phyloP scores from a whole-genome alignment of 2,329 filamentous ascomycete species.

The Tolypocladium cylindrosporum region DNA sequence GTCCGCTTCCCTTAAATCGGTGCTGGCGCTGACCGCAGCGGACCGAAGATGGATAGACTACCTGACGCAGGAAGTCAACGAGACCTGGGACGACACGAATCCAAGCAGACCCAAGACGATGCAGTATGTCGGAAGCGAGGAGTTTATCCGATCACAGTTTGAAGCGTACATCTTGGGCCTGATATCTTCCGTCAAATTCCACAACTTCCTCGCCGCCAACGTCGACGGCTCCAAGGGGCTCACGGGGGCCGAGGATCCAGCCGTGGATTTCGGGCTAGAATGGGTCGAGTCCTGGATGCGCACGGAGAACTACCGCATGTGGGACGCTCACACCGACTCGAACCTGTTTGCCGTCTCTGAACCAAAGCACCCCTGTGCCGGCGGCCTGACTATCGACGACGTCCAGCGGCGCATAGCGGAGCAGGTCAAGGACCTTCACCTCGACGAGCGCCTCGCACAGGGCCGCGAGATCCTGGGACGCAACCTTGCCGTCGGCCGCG shows the following conservation, averaged over 20 bases:
- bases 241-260: conserved; percentile 73
- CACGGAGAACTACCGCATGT: conserved; percentile 88
- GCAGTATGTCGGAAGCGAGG: conserved; percentile 90
- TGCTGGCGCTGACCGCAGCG: conserved; percentile 69
- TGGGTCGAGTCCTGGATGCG: conserved; percentile 82
- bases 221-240: conserved; percentile 59
- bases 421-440: conserved; percentile 86
- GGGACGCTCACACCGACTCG: conserved; percentile 68
- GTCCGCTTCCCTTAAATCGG: conserved; percentile 65
- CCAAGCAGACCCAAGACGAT: conserved; percentile 86
- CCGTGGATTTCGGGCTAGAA: conserved; percentile 70
- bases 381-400: conserved; percentile 87
- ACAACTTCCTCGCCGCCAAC: conserved; percentile 57
- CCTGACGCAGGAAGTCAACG: conserved; percentile 82
- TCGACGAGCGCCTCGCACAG: conserved; percentile 81
- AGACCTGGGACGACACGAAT: conserved; percentile 93
- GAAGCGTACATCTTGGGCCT: conserved; percentile 91
- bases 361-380: conserved; percentile 85
- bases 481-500: conserved; percentile 77
- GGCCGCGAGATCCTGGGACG: conserved; percentile 80
- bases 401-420: conserved; percentile 82
- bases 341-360: conserved; percentile 93
- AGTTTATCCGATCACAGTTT: conserved; percentile 94
- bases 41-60: conserved; percentile 96
- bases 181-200: conserved; percentile 83